Conservation (phyloP, 2,329 filamentous ascomycete species). For the Colletotrichum lindemuthianum region DNA sequence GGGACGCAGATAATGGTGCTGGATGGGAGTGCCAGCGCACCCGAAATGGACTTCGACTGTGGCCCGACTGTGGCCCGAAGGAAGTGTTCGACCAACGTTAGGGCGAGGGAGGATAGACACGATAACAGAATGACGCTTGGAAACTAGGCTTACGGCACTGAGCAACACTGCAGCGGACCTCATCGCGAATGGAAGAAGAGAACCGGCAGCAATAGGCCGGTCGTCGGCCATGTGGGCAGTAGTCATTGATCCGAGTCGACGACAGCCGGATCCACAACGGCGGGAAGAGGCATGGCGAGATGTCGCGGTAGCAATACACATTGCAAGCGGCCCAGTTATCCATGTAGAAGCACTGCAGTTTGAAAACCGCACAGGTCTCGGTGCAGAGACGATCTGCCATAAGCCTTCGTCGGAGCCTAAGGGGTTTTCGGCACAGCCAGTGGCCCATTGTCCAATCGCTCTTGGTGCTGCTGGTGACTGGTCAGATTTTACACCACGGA, state of each 20-base stretch:
- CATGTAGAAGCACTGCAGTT: neutral
- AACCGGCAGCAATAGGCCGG: slow-evolving; percentile 8
- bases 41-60: slow-evolving; percentile 8
- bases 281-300: slow-evolving; percentile 6
- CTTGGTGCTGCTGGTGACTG: slow-evolving; percentile 18
- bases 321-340: neutral
- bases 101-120: neutral
- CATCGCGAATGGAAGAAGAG: neutral
- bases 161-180: neutral
- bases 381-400: too few species aligned
- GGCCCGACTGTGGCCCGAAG: slow-evolving; percentile 3
- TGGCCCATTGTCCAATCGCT: neutral
- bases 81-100: neutral
- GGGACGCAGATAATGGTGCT: slow-evolving; percentile 21
- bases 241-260: slow-evolving; percentile 11
- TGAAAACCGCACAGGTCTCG: neutral
- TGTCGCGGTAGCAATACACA: neutral
- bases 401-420: too few species aligned
- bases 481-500: slow-evolving; percentile 24
- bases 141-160: too few species aligned
- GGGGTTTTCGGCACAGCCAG: neutral
- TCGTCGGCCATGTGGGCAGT: slow-evolving; percentile 12
- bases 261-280: slow-evolving; percentile 16
- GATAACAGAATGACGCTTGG: neutral
- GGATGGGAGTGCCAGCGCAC: slow-evolving; percentile 28